These are phyloP conservation scores for Dendrobium officinale DNA, from an alignment of 106 monocot genomes.

Conservation along the genomic window DNA sequence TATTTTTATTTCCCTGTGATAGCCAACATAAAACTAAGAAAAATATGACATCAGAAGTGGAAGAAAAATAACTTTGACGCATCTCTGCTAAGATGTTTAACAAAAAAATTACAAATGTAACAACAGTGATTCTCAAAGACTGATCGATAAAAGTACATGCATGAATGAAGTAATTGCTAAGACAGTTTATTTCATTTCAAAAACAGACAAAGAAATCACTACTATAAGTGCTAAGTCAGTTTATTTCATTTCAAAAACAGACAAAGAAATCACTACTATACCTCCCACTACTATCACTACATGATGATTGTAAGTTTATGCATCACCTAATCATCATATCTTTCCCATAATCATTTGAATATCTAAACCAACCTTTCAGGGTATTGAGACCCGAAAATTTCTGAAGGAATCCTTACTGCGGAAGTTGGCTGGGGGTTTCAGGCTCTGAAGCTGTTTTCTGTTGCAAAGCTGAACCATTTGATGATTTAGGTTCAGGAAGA, in stretches of 20 bases:
- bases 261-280: not conserved
- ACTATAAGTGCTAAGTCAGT: not conserved
- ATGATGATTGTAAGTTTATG: not conserved
- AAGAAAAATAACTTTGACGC: no score
- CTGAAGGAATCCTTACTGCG: conserved; percentile 2
- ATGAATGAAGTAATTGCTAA: not conserved
- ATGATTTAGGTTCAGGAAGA: conserved; percentile 1
- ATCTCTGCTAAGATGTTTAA: no score
- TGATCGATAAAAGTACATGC: not conserved
- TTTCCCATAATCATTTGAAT: not conserved
- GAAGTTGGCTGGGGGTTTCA: conserved; percentile 4
- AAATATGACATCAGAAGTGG: no score
- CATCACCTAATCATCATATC: not conserved
- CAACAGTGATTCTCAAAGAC: not conserved
- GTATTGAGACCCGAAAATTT: not conserved
- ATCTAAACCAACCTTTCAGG: not conserved
- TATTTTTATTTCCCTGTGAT: no score
- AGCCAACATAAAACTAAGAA: no score
- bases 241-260: not conserved
- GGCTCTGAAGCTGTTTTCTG: conserved; percentile 21
- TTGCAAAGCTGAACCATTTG: conserved; percentile 27
- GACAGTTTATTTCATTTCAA: not conserved
- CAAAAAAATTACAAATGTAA: no score
- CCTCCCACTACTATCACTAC: conserved; percentile 9
- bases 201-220: not conserved